These are phyloP conservation scores for Tetrapisispora pingtungensis DNA, from an alignment of 805 yeast genomes.

Conservation along the genomic window DNA sequence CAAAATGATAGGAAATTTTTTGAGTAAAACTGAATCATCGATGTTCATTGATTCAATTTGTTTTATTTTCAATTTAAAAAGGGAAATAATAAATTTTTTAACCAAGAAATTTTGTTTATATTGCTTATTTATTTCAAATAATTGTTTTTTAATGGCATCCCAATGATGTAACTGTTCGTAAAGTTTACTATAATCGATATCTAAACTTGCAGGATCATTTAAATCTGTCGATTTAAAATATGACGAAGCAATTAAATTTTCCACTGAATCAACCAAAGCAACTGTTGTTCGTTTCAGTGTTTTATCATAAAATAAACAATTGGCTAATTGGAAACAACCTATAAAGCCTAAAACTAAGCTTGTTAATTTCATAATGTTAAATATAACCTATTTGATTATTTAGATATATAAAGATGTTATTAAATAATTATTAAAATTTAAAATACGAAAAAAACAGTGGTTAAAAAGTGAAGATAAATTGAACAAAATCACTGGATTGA, in stretches of 20 bases:
- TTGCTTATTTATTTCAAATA: background rate
- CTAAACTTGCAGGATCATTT: too few relatives aligned
- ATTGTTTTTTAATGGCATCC: background rate
- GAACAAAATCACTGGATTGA: too few relatives aligned
- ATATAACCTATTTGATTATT: too few relatives aligned
- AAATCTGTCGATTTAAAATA: background rate
- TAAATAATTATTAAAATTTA: too few relatives aligned
- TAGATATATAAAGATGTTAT: too few relatives aligned
- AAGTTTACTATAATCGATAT: background rate
- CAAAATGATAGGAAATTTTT: background rate
- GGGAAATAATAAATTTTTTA: background rate
- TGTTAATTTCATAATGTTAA: background rate
- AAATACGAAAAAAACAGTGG: too few relatives aligned
- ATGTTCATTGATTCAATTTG: background rate
- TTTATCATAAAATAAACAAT: background rate
- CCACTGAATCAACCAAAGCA: background rate
- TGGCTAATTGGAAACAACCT: background rate
- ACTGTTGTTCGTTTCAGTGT: background rate
- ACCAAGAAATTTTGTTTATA: background rate
- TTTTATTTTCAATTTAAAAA: background rate
- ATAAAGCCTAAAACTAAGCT: background rate
- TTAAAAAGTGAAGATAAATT: too few relatives aligned
- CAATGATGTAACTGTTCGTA: background rate
- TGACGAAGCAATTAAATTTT: background rate
- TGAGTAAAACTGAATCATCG: background rate